These are phyloP conservation scores for sunflower (Helianthus annuus) DNA, from an alignment of 129 eudicot species.

Conservation along the genomic window HanXRQr2.0-SUNRISE NC_035442.2:138516337-138516836, in stretches of 20 bases:
- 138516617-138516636: neutral
- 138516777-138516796: neutral
- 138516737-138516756: neutral
- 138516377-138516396: slow-evolving; percentile 64
- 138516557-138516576: slow-evolving; percentile 56
- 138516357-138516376: slow-evolving; percentile 65
- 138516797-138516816: neutral
- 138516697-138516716: neutral
- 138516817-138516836: neutral
- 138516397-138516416: slow-evolving; percentile 76
- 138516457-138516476: slow-evolving; percentile 24
- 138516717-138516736: neutral
- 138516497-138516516: slow-evolving; percentile 36
- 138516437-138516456: slow-evolving; percentile 63
- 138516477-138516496: slow-evolving; percentile 16
- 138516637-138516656: neutral
- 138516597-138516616: neutral
- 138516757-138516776: slow-evolving; percentile 5
- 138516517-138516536: slow-evolving; percentile 53
- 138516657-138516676: neutral
- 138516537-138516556: slow-evolving; percentile 44
- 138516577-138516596: slow-evolving; percentile 15
- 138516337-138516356: slow-evolving; percentile 73
- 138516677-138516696: neutral
- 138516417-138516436: slow-evolving; percentile 57